A percentile compares a stretch with the other conserved stretches of the same genome.
phyloP scores from a whole-genome alignment of 1,284 basidiomycete genomes.

The Irpex sp. region DNA sequence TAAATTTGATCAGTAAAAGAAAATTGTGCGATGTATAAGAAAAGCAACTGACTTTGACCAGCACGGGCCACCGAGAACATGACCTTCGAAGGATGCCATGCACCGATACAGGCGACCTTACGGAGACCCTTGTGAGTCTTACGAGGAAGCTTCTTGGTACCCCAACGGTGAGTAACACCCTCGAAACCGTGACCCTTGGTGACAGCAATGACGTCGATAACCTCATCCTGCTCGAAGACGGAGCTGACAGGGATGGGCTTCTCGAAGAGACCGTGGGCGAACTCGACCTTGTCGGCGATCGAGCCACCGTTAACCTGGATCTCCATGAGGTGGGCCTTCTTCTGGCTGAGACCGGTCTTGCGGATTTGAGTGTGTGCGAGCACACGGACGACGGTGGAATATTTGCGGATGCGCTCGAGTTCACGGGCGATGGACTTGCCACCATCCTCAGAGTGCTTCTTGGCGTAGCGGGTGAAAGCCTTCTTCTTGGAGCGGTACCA shows the following conservation, averaged over 20 bases:
- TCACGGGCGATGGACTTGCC: conserved; percentile 93
- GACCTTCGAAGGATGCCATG: conserved; percentile 98
- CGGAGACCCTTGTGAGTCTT: conserved; percentile 99
- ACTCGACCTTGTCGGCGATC: conserved; percentile 97
- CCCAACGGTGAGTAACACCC: conserved; percentile 99
- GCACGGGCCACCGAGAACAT: conserved; percentile 99
- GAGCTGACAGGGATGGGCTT: conserved; percentile 87
- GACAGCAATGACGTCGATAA: conserved; percentile 96
- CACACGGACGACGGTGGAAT: conserved; percentile 99
- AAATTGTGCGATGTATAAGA: neutral
- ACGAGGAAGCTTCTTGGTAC: conserved; percentile 96
- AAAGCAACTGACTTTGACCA: conserved; percentile 81
- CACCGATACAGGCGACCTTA: conserved; percentile 99
- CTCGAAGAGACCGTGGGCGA: conserved; percentile 94
- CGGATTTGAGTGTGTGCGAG: conserved; percentile 98
- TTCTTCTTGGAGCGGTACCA: conserved; percentile 99
- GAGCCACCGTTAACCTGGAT: conserved; percentile 99
- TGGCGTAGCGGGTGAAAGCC: conserved; percentile 98
- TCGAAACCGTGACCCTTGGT: conserved; percentile 99
- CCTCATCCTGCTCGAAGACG: conserved; percentile 97
- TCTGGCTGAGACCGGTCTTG: conserved; percentile 97
- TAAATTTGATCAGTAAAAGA: conserved; percentile 15
- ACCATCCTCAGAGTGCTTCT: conserved; percentile 97
- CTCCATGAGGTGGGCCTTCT: conserved; percentile 99
- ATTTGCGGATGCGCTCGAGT: conserved; percentile 99